phyloP scores from a whole-genome alignment of 352 stramenopile species.

The Globisporangium yorkense region DNA sequence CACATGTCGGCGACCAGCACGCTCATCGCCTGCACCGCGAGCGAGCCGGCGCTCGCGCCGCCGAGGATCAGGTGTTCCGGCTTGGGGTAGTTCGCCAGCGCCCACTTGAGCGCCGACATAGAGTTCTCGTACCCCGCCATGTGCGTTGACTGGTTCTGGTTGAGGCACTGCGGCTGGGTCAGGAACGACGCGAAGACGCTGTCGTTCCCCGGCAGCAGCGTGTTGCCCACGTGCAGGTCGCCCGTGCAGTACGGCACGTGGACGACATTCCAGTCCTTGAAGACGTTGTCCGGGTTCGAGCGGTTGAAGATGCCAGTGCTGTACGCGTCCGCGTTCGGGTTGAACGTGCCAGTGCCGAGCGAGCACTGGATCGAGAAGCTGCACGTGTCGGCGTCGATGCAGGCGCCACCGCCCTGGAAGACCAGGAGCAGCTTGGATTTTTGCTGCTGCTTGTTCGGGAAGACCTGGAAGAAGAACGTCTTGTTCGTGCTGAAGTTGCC shows the following conservation, averaged over 20 bases:
- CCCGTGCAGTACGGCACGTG: conserved; percentile 49
- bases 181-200: conserved; percentile 14
- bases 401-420: conserved; percentile 35
- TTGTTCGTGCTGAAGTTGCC: conserved; percentile 10
- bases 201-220: background rate
- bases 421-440: conserved; percentile 36
- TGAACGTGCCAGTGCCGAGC: conserved; percentile 22
- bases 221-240: conserved; percentile 35
- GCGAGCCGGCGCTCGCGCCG: conserved; percentile 27
- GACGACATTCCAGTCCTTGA: conserved; percentile 48
- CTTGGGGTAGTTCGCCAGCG: conserved; percentile 28
- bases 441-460: conserved; percentile 21
- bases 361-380: conserved; percentile 20
- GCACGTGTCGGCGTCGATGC: conserved; percentile 16
- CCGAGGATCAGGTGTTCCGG: conserved; percentile 25
- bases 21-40: conserved; percentile 28
- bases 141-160: conserved; percentile 24
- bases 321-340: conserved; percentile 16
- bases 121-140: conserved; percentile 33
- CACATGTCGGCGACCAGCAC: conserved; percentile 27
- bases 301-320: conserved; percentile 32
- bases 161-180: conserved; percentile 13
- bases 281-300: conserved; percentile 29
- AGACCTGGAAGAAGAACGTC: conserved; percentile 44
- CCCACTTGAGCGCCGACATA: conserved; percentile 29